Conservation (phyloP, 148 eudicot species). For the Polygonum aviculare region DNA sequence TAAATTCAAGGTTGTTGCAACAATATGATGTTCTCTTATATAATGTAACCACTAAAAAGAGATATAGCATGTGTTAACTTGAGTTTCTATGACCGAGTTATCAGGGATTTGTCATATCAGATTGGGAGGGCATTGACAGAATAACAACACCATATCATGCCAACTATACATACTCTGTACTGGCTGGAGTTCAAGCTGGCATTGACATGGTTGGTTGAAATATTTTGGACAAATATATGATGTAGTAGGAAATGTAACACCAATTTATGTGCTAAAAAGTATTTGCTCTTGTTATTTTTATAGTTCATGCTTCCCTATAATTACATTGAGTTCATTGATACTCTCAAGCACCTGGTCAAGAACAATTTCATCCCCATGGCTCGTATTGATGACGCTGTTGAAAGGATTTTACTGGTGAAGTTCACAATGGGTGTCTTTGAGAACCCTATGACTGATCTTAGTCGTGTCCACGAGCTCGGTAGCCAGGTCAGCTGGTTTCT, state of each 20-base stretch:
- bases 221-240: background rate
- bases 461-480: constrained; percentile 57
- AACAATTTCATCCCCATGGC: constrained; percentile 57
- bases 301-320: constrained; percentile 84
- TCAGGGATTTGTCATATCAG: constrained; percentile 90
- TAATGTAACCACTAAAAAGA: background rate
- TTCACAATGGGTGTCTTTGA: constrained; percentile 86
- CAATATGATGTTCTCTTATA: background rate
- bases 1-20: constrained; percentile 52
- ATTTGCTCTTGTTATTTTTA: constrained; percentile 4
- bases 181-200: constrained; percentile 66
- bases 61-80: background rate
- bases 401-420: constrained; percentile 69
- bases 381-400: constrained; percentile 84
- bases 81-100: background rate
- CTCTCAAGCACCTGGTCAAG: constrained; percentile 57
- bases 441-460: constrained; percentile 70
- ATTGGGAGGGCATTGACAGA: constrained; percentile 89
- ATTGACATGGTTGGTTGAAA: constrained; percentile 68
- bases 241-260: background rate
- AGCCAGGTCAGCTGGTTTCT: constrained; percentile 33
- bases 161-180: constrained; percentile 77
- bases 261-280: background rate
- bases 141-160: constrained; percentile 66
- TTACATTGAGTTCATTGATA: constrained; percentile 52